Evolutionary conservation across 2,329 filamentous ascomycete species (phyloP), one percentile per base, ranked within the genome.

Genomic region (Podosphaera fusca): DNA sequence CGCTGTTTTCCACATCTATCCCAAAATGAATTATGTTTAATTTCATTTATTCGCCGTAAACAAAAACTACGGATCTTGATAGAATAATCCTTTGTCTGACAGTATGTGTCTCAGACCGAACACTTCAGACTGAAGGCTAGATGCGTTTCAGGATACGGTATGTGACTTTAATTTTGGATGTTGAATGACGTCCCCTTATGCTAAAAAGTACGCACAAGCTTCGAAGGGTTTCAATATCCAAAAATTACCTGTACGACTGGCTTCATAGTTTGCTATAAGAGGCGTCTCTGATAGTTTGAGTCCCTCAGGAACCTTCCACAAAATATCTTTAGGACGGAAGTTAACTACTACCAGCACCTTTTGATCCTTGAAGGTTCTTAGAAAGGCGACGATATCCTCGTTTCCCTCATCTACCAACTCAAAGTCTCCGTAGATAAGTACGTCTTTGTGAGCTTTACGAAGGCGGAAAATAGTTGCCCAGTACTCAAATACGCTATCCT

Each of bases 391-490:
- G 0, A 79, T 68, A 33, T 74, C 67, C 36, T 78, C 74, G 3
- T 78, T 70, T 0, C 70, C 67, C 0, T 77, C 74, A 3, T 72
- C 69, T 0, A 75, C 21, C 0, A 83, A 65, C 55, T 74, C 71
- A 60, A 84, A 85, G 56, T 77, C 71, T 0, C 83, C 83, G 62
- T 85, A 85, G 2, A 85, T 76, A 58, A 87, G 79, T 1, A 84
- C 65, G 59, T 84, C 76, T 50, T 73, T 73, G 63, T 78, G 71
- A 51, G 74, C 67, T 64, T 84, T 84, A 59, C 84, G 75, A 55
- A 80, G 64, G 33, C 69, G 64, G n/a, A 86, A 70, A 56, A 82
- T 73, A 0, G 68, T 67, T 47, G 75, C 74, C 74, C 82, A 88
- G 67, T 79, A 83, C 58, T 72, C 69, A 64, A 81, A 77, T 29